Conservation (phyloP, 164 flowering plant species). For the Pachysandra terminalis region DNA sequence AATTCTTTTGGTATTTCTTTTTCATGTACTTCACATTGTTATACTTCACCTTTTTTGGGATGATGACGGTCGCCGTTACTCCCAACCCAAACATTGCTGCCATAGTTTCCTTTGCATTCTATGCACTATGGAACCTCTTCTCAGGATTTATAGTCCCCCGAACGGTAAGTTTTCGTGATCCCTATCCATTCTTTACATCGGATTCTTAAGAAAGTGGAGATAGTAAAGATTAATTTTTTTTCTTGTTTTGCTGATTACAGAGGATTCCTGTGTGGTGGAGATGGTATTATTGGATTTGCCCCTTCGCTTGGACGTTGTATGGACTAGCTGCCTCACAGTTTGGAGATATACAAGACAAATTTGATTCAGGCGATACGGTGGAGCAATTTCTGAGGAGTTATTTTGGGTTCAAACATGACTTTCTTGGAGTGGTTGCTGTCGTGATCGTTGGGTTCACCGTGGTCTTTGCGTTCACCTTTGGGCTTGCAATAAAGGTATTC, state of each 20-base stretch:
- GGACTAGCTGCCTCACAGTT: constrained; percentile 19
- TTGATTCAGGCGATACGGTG: constrained; percentile 1
- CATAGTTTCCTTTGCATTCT: constrained; percentile 28
- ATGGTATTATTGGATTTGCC: constrained; percentile 4
- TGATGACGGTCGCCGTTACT: constrained; percentile 29
- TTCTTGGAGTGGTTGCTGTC: constrained; percentile 29
- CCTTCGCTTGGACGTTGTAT: constrained; percentile 19
- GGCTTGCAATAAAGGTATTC: constrained; percentile 18
- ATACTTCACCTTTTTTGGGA: constrained; percentile 30
- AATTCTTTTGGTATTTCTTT: constrained; percentile 31
- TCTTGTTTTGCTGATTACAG: background rate
- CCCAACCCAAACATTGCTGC: constrained; percentile 28
- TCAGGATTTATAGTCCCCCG: constrained; percentile 34
- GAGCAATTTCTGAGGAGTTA: constrained; percentile 4
- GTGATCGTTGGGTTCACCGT: constrained; percentile 18
- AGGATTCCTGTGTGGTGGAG: no score
- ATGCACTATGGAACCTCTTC: constrained; percentile 29
- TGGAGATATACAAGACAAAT: constrained; percentile 10
- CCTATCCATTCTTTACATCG: background rate
- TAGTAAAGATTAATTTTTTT: background rate
- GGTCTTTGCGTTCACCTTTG: constrained; percentile 25
- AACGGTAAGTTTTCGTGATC: constrained; percentile 20
- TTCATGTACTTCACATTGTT: constrained; percentile 28
- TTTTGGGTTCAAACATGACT: constrained; percentile 29
- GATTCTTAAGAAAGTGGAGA: no score